Base-by-base conservation (phyloP, 1,139 yeast genomes). In the Chernovozyma sophiae-reginae region DNA sequence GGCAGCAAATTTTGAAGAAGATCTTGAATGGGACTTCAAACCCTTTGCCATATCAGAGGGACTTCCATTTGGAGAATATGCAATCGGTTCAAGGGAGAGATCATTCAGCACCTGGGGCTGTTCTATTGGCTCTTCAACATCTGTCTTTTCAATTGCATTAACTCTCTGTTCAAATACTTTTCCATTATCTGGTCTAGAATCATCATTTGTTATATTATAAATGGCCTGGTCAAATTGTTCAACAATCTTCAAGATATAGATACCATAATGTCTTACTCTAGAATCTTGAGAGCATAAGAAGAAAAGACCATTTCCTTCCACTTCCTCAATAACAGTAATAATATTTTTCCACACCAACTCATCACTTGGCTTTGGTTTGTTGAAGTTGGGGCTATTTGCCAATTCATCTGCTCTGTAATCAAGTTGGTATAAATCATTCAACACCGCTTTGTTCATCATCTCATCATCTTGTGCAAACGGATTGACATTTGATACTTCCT, bases 231-330 rank as follows among this genome's bases (percentile, higher is more conserved):
- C 98, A 62, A 92, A 89, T 42, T 79, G 84, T 20, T 86, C 87
- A 2, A 87, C 86, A 15, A 89, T 68, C 47, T 81, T 74, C 41
- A 94, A 59, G 8, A 94, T 79, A 14, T 81, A 73, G 4, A 90
- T 69, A 1, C 95, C 97, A 39, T 80, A 64, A 42, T 79, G 79
- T 37, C 98, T 70, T 12, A 86, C 74, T 28, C 75, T 71, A 25
- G 86, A 73, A 49, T 89, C 96, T 51, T 87, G 95, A 2, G 96
- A 86, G 52, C 96, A 87, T 23, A 94, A 65, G 53, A 94, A 92
- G 55, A 86, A 92, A 28, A 94, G 62, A 0, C 97, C 99, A 53
- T 90, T 87, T 0, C 98, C 97, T 60, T 94, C 98, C 7, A 90
- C 85, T 46, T 90, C 97, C 56, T 92, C 97, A 35, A 90, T 81